Evolutionary conservation across 108 stramenopile genomes (phyloP), one percentile per base, ranked within the genome.

Genomic region (Stephanodiscus minutulus): DNA sequence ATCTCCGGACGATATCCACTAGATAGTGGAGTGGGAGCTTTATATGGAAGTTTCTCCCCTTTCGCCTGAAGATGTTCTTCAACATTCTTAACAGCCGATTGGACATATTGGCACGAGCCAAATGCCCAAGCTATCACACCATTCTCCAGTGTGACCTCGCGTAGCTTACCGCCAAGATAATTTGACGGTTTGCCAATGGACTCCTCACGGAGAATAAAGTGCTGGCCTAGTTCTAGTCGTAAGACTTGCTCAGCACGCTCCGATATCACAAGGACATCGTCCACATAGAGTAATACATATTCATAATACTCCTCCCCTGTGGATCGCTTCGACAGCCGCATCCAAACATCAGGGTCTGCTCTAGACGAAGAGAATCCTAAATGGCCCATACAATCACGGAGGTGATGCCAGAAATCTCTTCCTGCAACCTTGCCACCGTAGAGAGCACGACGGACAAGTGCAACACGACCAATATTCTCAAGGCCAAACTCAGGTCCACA

Each of bases 51-150:
- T 12, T 53, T 53, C 52, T 53, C 52, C 52, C 52, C 52, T 53
- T 12, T 53, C 22, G 22, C 25, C 52, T 53, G 52, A 24, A 53
- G 27, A 27, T 53, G 27, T 53, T 53, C 52, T 53, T 53, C 52
- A 1, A 76, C 74, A 43, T 76, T 67, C 20, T 36, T 66, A 13
- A 85, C 82, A 18, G 85, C 77, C 2, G 37, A 54, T 47, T 73
- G 64, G 22, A 81, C 75, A 70, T 86, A 81, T 52, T 86, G 56
- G 13, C 71, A 59, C 7, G 85, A 71, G 21, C 73, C 39, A 35
- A 85, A 73, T 11, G 83, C 68, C 87, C 87, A 88, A 27, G 52
- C 52, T 22, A 10, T 27, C 25, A 53, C 52, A 53, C 52, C 52
- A 53, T 53, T 53, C 25, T 53, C 52, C 0, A 53, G 52, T 53